Evolutionary conservation across 169 alveolate genomes (phyloP).

Genomic region (Perkinsus olseni): DNA sequence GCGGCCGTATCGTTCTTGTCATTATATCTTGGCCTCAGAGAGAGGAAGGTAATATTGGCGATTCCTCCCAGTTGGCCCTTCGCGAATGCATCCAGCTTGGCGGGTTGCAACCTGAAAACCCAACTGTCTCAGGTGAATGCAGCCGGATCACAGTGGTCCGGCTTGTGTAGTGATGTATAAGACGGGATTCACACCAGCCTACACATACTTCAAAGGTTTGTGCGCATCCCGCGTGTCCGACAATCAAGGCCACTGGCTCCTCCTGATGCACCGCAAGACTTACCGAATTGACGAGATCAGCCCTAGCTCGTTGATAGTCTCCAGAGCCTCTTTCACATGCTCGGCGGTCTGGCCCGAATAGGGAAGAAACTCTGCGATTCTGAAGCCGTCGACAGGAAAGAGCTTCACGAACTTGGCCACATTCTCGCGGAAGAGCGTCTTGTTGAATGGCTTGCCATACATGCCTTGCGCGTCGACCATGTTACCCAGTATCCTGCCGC

Average conservation of each 20-base stretch:
- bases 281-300: neutral
- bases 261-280: neutral
- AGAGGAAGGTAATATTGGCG: too few relatives aligned
- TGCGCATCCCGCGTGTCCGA: neutral
- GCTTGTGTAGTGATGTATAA: too few relatives aligned
- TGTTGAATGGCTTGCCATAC: neutral
- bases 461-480: too few relatives aligned
- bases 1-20: too few relatives aligned
- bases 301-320: neutral
- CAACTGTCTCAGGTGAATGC: too few relatives aligned
- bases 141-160: too few relatives aligned
- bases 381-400: neutral
- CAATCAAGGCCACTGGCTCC: neutral
- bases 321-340: neutral
- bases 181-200: too few relatives aligned
- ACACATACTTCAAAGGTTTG: neutral
- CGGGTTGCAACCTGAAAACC: too few relatives aligned
- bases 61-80: too few relatives aligned
- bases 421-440: neutral
- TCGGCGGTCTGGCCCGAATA: neutral
- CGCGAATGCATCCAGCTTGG: too few relatives aligned
- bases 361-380: neutral
- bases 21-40: too few relatives aligned
- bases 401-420: neutral
- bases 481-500: neutral